Evolutionary conservation across 78 protist species (phyloP), one percentile per base, ranked within the genome.

Genomic region (Emiliania huxleyi): DNA sequence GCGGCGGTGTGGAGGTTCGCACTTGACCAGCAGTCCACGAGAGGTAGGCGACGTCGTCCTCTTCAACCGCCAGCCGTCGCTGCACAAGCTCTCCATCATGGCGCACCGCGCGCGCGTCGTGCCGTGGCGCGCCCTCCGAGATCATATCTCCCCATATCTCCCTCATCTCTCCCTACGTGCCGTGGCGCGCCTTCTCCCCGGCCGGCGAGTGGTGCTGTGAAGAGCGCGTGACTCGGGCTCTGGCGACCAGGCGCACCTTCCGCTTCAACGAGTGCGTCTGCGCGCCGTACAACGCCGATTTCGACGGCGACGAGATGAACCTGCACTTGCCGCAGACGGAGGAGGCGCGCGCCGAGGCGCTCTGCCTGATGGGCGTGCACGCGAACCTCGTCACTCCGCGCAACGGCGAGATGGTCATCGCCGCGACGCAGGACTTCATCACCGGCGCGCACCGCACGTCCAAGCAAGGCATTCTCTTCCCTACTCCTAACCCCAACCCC

Each of bases 21-120:
- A 48, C 11, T 4, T n/a, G n/a, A n/a, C n/a, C n/a, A n/a, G n/a
- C n/a, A n/a, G n/a, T n/a, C n/a, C n/a, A n/a, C n/a, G n/a, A n/a
- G n/a, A n/a, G n/a, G n/a, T n/a, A n/a, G n/a, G n/a, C 8, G 62
- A 92, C 83, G 88, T 97, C 23, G 98, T 99, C 49, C 94, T 99
- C 56, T 99, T 99, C 97, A 99, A 99, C 94, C 97, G 99, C 22
- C 99, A 99, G 95, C 99, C 99, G 0, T 99, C 99, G 37, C 98
- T 99, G 48, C 99, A 99, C 46, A 89, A 97, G 43, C 91, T 98
- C 38, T 95, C 98, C 21, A 98, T 99, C 94, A 99, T 99, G 99
- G 79, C 97, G 22, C 99, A 98, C 92, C 83, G 97, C 40, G 98
- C 96, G n/a, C n/a, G 43, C 26, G 81, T 90, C 22, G 75, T 97